These are phyloP conservation scores for Chlamydomonas sp. DNA, from an alignment of 139 green algal genomes.

Conservation along the genomic window DNA sequence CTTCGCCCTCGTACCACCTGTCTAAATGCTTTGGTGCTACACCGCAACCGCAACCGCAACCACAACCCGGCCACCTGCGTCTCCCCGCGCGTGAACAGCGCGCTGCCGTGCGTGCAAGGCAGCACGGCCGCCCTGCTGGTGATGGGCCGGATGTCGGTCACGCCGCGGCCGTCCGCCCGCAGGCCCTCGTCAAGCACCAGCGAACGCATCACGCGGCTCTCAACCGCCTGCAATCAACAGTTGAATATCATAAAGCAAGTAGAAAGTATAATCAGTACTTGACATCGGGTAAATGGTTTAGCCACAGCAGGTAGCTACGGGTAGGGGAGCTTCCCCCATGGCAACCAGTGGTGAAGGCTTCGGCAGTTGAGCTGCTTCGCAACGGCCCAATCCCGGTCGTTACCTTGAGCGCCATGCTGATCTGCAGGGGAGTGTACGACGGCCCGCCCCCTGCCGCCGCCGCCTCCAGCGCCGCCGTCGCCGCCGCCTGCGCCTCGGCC, in stretches of 20 bases:
- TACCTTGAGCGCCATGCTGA: constrained; percentile 42
- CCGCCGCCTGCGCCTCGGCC: constrained; percentile 37
- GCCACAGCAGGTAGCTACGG: too few species aligned
- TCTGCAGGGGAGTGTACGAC: constrained; percentile 32
- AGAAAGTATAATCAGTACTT: not conserved
- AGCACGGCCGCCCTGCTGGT: constrained; percentile 40
- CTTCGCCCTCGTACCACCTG: too few species aligned
- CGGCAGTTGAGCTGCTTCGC: not conserved
- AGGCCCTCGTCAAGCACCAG: constrained; percentile 73
- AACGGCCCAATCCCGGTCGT: not conserved
- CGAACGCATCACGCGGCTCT: constrained; percentile 70
- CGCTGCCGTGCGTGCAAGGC: constrained; percentile 86
- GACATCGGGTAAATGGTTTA: not conserved
- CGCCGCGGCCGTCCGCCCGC: constrained; percentile 82
- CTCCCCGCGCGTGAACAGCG: constrained; percentile 97
- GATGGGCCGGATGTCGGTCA: constrained; percentile 88
- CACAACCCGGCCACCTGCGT: constrained; percentile 76
- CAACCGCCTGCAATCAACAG: constrained; percentile 55
- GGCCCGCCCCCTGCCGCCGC: not conserved
- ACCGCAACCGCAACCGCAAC: not conserved
- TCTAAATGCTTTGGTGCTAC: not conserved
- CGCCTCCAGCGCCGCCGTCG: constrained; percentile 32
- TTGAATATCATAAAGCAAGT: not conserved
- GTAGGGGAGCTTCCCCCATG: too few species aligned
- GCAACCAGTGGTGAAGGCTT: too few species aligned